Conservation (phyloP, 768 basidiomycete species). For the Panaeolus papilionaceus region DNA sequence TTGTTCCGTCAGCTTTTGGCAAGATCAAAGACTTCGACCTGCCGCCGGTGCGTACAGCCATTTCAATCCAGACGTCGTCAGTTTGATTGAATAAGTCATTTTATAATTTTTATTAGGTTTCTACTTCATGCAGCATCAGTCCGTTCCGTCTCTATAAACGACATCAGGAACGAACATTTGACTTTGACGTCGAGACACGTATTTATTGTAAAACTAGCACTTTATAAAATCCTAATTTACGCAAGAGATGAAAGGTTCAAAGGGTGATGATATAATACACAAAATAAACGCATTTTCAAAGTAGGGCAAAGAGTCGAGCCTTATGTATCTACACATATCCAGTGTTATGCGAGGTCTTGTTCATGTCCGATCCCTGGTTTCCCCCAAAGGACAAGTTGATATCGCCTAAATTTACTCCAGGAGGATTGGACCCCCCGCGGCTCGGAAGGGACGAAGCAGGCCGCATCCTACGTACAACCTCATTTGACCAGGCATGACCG, state of each 20-base stretch:
- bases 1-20: constrained; percentile 22
- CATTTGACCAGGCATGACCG: neutral
- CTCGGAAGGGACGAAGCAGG: neutral
- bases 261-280: neutral
- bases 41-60: neutral
- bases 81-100: neutral
- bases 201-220: neutral
- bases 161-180: neutral
- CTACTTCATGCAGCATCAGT: constrained; percentile 5
- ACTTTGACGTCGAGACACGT: neutral
- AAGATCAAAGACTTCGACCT: constrained; percentile 15
- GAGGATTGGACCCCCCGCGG: neutral
- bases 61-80: neutral
- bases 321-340: neutral
- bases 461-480: neutral
- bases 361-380: neutral
- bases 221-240: neutral
- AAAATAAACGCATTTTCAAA: neutral
- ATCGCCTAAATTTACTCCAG: neutral
- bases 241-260: no score
- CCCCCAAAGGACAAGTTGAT: constrained; percentile 1
- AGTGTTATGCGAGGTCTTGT: neutral
- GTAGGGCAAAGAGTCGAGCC: neutral
- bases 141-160: neutral
- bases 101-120: neutral